A percentile compares a stretch with the other conserved stretches of the same genome.
phyloP scores from a whole-genome alignment of 2,329 filamentous ascomycete genomes.

The Diaporthe sp. region DNA sequence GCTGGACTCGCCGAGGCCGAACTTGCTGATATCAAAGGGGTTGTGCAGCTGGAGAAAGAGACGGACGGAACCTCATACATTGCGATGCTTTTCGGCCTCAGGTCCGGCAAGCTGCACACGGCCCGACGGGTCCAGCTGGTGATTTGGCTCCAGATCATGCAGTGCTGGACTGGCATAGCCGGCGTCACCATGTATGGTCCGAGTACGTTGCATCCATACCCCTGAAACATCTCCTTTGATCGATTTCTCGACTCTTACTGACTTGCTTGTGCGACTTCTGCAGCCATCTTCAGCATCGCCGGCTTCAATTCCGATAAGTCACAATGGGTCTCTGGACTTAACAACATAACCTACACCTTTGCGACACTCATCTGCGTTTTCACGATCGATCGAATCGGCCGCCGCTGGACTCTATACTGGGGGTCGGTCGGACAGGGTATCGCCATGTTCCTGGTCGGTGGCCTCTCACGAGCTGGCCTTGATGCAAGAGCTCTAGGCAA shows the following conservation, averaged over 20 bases:
- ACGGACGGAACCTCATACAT: conserved; percentile 69
- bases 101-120: conserved; percentile 74
- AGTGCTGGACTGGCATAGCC: conserved; percentile 77
- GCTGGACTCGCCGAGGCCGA: conserved; percentile 30
- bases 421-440: not conserved
- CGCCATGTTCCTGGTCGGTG: not conserved
- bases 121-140: conserved; percentile 77
- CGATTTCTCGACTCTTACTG: not conserved
- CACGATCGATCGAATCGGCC: not conserved
- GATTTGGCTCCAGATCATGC: conserved; percentile 79
- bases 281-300: conserved; percentile 73
- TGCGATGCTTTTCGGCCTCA: conserved; percentile 75
- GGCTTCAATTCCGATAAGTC: conserved; percentile 72
- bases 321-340: conserved; percentile 72
- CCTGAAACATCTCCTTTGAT: too few species aligned
- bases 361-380: conserved; percentile 40
- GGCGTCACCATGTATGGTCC: conserved; percentile 73
- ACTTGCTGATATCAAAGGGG: conserved; percentile 74
- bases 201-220: conserved; percentile 37
- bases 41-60: conserved; percentile 73
- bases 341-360: conserved; percentile 67
- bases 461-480: not conserved
- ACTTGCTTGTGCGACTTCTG: not conserved
- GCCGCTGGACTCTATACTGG: not conserved
- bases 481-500: not conserved